phyloP scores from a whole-genome alignment of 768 basidiomycete species.

The Tubosaeta brunneosetosa region DNA sequence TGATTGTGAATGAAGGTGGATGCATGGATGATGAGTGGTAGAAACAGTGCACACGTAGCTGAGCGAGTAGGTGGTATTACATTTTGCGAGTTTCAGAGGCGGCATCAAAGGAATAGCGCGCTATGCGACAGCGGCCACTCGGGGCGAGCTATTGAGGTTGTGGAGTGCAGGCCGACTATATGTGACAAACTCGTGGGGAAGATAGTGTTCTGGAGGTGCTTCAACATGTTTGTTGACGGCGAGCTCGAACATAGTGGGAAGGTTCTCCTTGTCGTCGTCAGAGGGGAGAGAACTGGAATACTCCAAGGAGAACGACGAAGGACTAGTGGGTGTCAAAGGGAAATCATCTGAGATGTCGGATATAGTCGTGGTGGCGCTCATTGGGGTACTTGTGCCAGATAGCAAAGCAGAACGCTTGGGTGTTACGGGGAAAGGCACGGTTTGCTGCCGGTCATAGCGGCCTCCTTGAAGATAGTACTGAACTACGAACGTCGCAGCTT shows the following conservation, averaged over 20 bases:
- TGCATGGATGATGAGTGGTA: constrained; percentile 63
- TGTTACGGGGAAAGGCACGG: constrained; percentile 58
- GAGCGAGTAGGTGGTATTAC: constrained; percentile 64
- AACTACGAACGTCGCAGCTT: constrained; percentile 88
- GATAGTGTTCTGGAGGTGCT: constrained; percentile 65
- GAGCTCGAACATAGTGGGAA: constrained; percentile 65
- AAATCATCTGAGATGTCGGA: constrained; percentile 82
- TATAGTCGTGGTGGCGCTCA: constrained; percentile 65
- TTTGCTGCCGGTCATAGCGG: constrained; percentile 53
- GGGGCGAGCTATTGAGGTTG: constrained; percentile 65
- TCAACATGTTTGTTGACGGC: constrained; percentile 69
- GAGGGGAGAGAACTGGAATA: constrained; percentile 58
- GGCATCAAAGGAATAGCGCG: constrained; percentile 37
- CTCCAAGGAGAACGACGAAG: constrained; percentile 40
- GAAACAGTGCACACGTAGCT: constrained; percentile 60
- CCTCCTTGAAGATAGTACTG: constrained; percentile 92
- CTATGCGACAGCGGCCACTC: constrained; percentile 55
- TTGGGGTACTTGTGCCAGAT: constrained; percentile 65
- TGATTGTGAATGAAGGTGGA: constrained; percentile 60
- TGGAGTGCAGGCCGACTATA: constrained; percentile 78
- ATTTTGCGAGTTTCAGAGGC: constrained; percentile 64
- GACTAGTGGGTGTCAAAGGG: constrained; percentile 77
- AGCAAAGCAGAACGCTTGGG: constrained; percentile 35
- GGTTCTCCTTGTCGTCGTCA: constrained; percentile 81
- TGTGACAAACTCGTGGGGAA: constrained; percentile 76